Evolutionary conservation across 1,284 basidiomycete species (phyloP).

Genomic region (Ceratobasidium theobromae): DNA sequence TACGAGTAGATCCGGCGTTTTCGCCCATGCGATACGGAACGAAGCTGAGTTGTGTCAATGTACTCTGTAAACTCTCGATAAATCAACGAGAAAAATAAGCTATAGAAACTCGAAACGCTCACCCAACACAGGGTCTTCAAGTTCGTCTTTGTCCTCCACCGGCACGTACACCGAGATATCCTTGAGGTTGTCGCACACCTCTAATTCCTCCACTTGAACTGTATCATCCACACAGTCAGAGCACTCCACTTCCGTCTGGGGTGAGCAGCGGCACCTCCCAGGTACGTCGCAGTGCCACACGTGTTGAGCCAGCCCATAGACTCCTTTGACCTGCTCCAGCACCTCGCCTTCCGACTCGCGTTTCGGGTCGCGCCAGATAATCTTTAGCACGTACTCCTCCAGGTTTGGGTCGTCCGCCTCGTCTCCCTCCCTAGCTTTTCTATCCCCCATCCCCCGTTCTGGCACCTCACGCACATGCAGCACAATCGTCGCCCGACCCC

Average conservation of each 20-base stretch:
- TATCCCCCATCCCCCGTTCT: too few species aligned
- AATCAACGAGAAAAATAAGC: neutral
- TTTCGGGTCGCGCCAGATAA: constrained; percentile 13
- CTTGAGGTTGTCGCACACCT: neutral
- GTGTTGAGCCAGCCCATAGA: neutral
- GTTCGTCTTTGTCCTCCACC: neutral
- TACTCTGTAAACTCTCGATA: neutral
- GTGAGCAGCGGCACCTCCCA: neutral
- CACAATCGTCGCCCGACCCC: constrained; percentile 23
- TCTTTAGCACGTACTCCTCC: constrained; percentile 7
- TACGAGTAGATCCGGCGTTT: neutral
- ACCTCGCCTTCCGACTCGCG: constrained; percentile 2
- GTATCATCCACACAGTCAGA: neutral
- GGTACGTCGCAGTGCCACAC: constrained; percentile 6
- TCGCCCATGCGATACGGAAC: neutral
- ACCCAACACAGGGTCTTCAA: too few species aligned
- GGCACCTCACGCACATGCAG: constrained; percentile 12
- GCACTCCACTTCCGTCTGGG: neutral
- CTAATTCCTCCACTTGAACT: neutral
- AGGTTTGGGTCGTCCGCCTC: neutral
- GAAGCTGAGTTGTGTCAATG: neutral
- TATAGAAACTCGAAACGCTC: neutral
- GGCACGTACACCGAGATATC: neutral
- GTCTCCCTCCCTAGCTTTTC: too few species aligned
- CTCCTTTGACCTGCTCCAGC: neutral